These are phyloP conservation scores for Penicillium cinerascens DNA, from an alignment of 495 filamentous ascomycete species.

Conservation along the genomic window DNA sequence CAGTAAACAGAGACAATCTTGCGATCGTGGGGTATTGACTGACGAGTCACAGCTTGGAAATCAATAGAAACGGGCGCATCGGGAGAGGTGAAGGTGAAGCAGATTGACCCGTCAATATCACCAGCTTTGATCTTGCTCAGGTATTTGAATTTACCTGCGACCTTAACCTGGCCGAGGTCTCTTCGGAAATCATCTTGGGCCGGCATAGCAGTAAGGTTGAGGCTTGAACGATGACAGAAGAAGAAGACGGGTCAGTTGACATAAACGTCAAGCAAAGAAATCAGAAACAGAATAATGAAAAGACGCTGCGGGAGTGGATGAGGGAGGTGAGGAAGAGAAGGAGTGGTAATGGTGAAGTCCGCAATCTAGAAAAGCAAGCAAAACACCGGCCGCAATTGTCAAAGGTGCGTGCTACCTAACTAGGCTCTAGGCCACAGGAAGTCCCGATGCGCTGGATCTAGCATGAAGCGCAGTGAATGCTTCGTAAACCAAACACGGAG, in stretches of 20 bases:
- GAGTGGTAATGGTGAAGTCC: too few relatives aligned
- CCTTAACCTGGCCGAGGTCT: constrained; percentile 46
- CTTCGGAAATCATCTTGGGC: constrained; percentile 49
- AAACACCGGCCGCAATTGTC: too few relatives aligned
- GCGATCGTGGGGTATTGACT: not conserved
- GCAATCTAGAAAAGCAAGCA: too few relatives aligned
- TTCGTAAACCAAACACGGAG: not conserved
- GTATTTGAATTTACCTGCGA: constrained; percentile 28
- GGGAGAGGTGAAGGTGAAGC: constrained; percentile 44
- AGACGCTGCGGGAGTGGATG: too few relatives aligned
- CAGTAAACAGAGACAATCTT: not conserved
- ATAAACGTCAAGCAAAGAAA: too few relatives aligned
- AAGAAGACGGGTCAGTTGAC: too few relatives aligned
- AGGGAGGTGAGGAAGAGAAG: too few relatives aligned
- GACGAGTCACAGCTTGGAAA: not conserved
- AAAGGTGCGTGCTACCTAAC: too few relatives aligned
- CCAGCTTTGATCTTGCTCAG: constrained; percentile 50
- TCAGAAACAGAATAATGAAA: too few relatives aligned
- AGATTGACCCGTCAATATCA: constrained; percentile 60
- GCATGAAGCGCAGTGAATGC: too few relatives aligned
- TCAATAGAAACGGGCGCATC: not conserved
- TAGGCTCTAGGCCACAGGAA: too few relatives aligned
- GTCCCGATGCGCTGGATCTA: too few relatives aligned
- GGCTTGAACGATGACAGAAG: not conserved
- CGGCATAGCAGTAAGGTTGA: constrained; percentile 44